Percentiles rank a stretch among this genome's conserved stretches.
These are phyloP conservation scores for Penicillium sp. DNA, from an alignment of 2,329 filamentous ascomycete genomes.

Conservation along the genomic window DNA sequence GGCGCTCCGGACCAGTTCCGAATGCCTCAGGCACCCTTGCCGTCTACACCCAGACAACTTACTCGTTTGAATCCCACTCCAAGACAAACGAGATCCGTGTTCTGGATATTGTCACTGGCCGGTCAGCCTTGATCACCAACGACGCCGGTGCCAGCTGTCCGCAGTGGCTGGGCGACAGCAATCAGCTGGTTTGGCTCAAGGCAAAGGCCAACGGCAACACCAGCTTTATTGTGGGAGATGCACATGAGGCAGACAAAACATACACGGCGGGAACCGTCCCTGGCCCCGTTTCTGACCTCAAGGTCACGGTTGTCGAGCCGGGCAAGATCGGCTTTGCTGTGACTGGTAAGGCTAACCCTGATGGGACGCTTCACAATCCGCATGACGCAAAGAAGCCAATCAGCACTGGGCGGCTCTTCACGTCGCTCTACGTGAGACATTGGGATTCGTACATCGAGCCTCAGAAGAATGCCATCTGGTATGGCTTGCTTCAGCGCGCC, in stretches of 20 bases:
- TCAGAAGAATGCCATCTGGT: constrained; percentile 45
- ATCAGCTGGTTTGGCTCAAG: constrained; percentile 42
- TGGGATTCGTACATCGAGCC: constrained; percentile 46
- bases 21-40: constrained; percentile 41
- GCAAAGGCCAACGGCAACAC: constrained; percentile 40
- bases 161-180: constrained; percentile 39
- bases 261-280: constrained; percentile 41
- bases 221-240: constrained; percentile 38
- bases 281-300: constrained; percentile 41
- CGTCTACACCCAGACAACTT: constrained; percentile 43
- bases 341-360: constrained; percentile 40
- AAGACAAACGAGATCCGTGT: constrained; percentile 42
- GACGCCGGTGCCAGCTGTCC: constrained; percentile 40
- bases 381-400: constrained; percentile 41
- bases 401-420: constrained; percentile 43
- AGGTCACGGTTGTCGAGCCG: constrained; percentile 35
- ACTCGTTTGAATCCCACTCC: constrained; percentile 43
- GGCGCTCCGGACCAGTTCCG: constrained; percentile 39
- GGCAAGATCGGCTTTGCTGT: constrained; percentile 41
- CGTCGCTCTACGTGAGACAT: constrained; percentile 45
- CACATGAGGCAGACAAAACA: constrained; percentile 31
- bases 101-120: constrained; percentile 37
- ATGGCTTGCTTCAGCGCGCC: constrained; percentile 40
- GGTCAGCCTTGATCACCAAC: constrained; percentile 37
- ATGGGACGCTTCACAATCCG: constrained; percentile 44